Conservation (phyloP, 2,329 filamentous ascomycete species). For the Lasiodiplodia theobromae region DNA sequence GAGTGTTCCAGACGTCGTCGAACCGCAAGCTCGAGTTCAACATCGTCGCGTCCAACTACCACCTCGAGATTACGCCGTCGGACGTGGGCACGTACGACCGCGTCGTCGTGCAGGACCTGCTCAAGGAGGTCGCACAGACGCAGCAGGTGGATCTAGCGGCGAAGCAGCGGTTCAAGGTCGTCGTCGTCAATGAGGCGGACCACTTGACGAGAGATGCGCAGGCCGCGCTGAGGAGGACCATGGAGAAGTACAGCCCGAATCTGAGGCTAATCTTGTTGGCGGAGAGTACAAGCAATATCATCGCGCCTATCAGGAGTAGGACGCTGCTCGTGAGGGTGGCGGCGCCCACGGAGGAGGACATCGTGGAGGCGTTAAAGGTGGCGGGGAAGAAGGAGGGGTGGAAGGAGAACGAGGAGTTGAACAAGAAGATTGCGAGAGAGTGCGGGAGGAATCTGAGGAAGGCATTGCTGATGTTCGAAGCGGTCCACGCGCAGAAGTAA, state of each 20-base stretch:
- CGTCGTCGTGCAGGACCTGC: constrained; percentile 91
- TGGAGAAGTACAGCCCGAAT: constrained; percentile 99
- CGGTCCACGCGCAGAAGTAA: constrained; percentile 96
- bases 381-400: constrained; percentile 84
- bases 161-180: constrained; percentile 94
- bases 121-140: constrained; percentile 98
- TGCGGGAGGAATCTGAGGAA: constrained; percentile 89
- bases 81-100: constrained; percentile 97
- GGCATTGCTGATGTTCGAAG: constrained; percentile 95
- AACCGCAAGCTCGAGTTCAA: constrained; percentile 99
- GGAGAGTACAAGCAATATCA: constrained; percentile 97
- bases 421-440: constrained; percentile 85
- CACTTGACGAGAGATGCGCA: constrained; percentile 93
- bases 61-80: constrained; percentile 96
- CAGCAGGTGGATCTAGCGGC: constrained; percentile 96
- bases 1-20: constrained; percentile 92
- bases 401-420: constrained; percentile 76
- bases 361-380: constrained; percentile 73
- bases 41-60: constrained; percentile 95
- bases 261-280: constrained; percentile 88
- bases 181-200: constrained; percentile 98
- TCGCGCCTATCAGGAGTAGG: constrained; percentile 93
- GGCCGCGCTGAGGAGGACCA: constrained; percentile 90
- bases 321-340: constrained; percentile 91
- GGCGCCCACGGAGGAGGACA: constrained; percentile 85